Base-by-base conservation (phyloP, 1,139 yeast species). In the Zygoascus sp. region DNA sequence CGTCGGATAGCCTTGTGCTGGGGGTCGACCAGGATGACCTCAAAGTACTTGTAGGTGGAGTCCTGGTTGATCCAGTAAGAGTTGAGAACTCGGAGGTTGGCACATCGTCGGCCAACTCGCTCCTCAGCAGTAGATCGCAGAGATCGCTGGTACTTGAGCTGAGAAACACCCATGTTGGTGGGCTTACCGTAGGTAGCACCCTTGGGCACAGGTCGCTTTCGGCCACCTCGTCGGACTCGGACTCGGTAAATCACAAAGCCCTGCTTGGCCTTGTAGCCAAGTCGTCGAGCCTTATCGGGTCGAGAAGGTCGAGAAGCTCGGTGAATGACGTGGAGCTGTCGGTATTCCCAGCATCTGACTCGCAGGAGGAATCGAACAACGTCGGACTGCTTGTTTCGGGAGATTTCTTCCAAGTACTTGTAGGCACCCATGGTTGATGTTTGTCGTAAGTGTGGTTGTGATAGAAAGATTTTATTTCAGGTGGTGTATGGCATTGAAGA, bases 111-210 rank as follows among this genome's bases (percentile, higher is more conserved):
- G 70, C 97, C 98, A 68, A 90, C 96, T 81, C 97, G 89, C 81
- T 92, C 98, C 80, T 92, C 98, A 67, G 98, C 98, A 67, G 96
- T 90, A 65, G 96, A 80, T 77, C 95, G 88, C 75, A 88, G 80
- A 60, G 97, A 84, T 78, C 94, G 88, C 82, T 92, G 98, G 95
- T 89, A 90, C 81, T 92, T 92, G 80, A 92, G 87, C 77, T 92
- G 97, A 82, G 83, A 83, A 66, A 92, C 94, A 87, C 98, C 98
- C 81, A 88, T 96, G 95, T 92, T 92, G 81, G 98, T 92, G 83
- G 98, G 98, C 86, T 92, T 92, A 87, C 98, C 98, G 84, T 90
- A 90, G 73, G 97, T 92, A 69, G 97, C 97, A 86, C 98, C 98
- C 92, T 92, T 92, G 80, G 95, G 90, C 69, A 85, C 97, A 69